Evolutionary conservation across 768 basidiomycete species (phyloP), one percentile per base, ranked within the genome.

Genomic region (Xanthoconium stramineum): DNA sequence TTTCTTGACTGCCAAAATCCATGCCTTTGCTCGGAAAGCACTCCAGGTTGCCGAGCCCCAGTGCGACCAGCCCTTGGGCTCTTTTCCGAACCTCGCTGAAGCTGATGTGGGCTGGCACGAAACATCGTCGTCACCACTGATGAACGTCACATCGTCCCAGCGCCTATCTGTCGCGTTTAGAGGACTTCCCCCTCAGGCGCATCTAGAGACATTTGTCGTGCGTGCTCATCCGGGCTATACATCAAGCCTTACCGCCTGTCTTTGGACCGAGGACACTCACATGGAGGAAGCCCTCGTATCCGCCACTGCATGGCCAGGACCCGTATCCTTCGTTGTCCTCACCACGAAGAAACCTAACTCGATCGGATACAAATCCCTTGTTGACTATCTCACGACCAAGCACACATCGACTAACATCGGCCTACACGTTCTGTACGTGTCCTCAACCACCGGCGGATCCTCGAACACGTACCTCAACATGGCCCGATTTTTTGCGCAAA

Each of bases 391-490:
- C 56, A 50, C 32, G n/a, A 43, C 54, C 12, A 44, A 20, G 24
- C 33, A 49, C 24, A 36, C 55, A 30, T 39, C 68, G 38, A 52
- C 62, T 20, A 61, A 67, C 39, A 63, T 79, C 9, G 79, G 74
- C 13, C 60, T 80, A 13, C 83, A 86, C 62, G 55, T 85, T 20
- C 58, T 86, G 12, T 75, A 78, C 61, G 63, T 78, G 35, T 60
- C 66, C n/a, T 66, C 73, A 19, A 49, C 66, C n/a, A 65, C 67
- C 3, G 68, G 78, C 12, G 66, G 55, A 12, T 73, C 73, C 63
- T 76, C 81, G 14, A 86, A 86, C 57, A 64, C 73, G 17, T 83
- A 81, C 61, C 73, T 88, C 24, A 88, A 88, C 64, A 65, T 88
- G 33, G 86, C 85, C 2, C 75, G 84, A n/a, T 69, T 85, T 47